phyloP scores from a whole-genome alignment of 2,329 filamentous ascomycete genomes.

The Cercospora nicotianae region DNA sequence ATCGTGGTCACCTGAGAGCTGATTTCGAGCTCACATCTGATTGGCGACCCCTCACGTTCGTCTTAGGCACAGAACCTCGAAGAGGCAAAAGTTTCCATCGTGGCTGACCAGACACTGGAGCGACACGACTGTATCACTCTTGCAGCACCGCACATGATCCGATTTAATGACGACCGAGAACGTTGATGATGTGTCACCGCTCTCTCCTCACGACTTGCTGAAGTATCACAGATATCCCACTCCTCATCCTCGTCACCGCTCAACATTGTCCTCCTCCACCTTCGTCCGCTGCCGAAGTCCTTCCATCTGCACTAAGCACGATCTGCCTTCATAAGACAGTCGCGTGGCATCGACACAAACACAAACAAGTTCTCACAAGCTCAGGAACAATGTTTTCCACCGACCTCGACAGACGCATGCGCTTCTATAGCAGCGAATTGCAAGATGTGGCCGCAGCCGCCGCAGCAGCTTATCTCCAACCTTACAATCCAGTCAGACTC shows the following conservation, averaged over 20 bases:
- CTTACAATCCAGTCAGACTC: conserved; percentile 14
- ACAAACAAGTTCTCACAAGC: neutral
- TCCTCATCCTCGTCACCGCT: neutral
- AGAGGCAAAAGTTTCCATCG: conserved; percentile 5
- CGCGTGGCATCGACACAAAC: neutral
- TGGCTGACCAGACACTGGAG: conserved; percentile 2
- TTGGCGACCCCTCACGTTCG: conserved; percentile 3
- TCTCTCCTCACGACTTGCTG: neutral
- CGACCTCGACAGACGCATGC: conserved; percentile 8
- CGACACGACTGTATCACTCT: neutral
- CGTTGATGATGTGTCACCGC: conserved; percentile 11
- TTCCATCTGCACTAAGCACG: neutral
- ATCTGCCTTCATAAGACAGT: neutral
- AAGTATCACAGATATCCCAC: neutral
- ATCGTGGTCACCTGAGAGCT: neutral
- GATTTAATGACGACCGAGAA: conserved; percentile 2
- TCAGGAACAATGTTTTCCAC: conserved; percentile 5
- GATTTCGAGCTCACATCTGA: neutral
- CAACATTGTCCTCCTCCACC: neutral
- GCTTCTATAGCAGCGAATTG: conserved; percentile 3
- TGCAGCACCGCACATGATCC: conserved; percentile 8
- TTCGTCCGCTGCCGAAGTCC: neutral
- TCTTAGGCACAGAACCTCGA: conserved; percentile 1
- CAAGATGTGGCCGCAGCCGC: neutral
- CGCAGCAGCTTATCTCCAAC: neutral